These are phyloP conservation scores for Rutidosis leptorrhynchoides DNA, from an alignment of 129 eudicot species.

Conservation along the genomic window DNA sequence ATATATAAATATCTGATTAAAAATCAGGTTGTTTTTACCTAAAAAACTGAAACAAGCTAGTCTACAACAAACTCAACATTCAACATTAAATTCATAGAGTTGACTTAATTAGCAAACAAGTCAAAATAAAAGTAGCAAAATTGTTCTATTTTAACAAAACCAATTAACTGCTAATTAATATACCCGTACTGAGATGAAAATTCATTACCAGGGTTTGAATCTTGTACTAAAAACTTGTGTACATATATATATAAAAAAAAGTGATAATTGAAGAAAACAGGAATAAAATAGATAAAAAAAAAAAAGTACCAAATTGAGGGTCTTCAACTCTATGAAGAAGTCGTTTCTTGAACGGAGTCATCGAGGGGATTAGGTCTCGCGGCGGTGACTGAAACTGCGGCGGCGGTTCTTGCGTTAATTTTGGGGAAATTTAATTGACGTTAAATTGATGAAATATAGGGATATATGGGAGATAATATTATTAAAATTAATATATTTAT, in stretches of 20 bases:
- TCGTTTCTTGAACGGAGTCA: conserved; percentile 44
- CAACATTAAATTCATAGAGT: not conserved
- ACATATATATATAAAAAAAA: not conserved
- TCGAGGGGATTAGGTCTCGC: conserved; percentile 19
- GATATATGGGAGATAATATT: too few relatives aligned
- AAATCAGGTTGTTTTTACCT: conserved; percentile 1
- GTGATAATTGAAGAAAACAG: not conserved
- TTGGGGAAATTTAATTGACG: conserved; percentile 18
- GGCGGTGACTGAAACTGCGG: conserved; percentile 28
- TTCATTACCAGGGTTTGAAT: conserved; percentile 25
- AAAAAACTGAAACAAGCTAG: conserved; percentile 12
- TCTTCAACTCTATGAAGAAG: conserved; percentile 43
- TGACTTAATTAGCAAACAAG: not conserved
- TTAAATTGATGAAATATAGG: not conserved
- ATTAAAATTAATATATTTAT: too few relatives aligned
- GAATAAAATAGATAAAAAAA: not conserved
- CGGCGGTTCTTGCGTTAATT: conserved; percentile 28
- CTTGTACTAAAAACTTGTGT: not conserved
- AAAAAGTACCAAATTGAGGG: conserved; percentile 21
- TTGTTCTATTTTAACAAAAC: not conserved
- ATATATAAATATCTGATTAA: not conserved
- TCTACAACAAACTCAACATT: conserved; percentile 4
- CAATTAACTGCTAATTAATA: not conserved
- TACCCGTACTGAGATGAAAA: conserved; percentile 8
- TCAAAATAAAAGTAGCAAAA: not conserved